Evolutionary conservation across 176 grass and related monocot genomes (phyloP), one percentile per base, ranked within the genome.

Genomic region (Triticum monococcum): DNA sequence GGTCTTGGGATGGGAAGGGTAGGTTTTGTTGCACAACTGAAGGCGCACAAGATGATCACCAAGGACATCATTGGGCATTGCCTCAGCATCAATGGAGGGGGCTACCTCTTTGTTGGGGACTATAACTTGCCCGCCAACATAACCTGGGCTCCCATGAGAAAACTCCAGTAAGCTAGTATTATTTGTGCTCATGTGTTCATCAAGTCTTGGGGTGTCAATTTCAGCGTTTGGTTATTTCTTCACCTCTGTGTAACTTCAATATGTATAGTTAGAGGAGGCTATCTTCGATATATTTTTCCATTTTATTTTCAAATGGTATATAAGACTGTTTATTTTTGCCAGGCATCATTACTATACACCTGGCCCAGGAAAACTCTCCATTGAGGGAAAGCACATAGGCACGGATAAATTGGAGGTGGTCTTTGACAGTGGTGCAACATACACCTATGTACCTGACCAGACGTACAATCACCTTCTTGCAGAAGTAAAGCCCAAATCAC

Each of bases 31-130:
- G 95, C 91, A 31, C 93, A 98, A 82, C 79, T 98, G 26, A 98
- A 92, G 68, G 81, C 89, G 68, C 91, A 91, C 64, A 93, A 93
- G 70, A 81, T 45, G 41, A 45, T 94, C 80, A 92, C 83, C 78
- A 93, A 91, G 75, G 95, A 95, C 69, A 91, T 95, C 22, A 20
- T 98, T 67, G 96, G 93, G 16, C 96, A 98, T 72, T 98, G 96
- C 45, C 89, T 98, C 40, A 88, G 93, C 61, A 77, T 83, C 0
- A 93, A 75, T 8, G 91, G 89, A 38, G 91, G 91, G 11, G 93
- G 96, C 3, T 89, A 91, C 74, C 89, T 98, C 83, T 95, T 95
- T 83, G 93, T 95, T n/a, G 93, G 96, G 13, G 96, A 98, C 71
- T 93, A 90, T 89, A 13, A 88, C 48, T 75, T 95, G 52, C 91